Evolutionary conservation across 306 rosid genomes (phyloP).

Genomic region (Styphnolobium japonicum): DNA sequence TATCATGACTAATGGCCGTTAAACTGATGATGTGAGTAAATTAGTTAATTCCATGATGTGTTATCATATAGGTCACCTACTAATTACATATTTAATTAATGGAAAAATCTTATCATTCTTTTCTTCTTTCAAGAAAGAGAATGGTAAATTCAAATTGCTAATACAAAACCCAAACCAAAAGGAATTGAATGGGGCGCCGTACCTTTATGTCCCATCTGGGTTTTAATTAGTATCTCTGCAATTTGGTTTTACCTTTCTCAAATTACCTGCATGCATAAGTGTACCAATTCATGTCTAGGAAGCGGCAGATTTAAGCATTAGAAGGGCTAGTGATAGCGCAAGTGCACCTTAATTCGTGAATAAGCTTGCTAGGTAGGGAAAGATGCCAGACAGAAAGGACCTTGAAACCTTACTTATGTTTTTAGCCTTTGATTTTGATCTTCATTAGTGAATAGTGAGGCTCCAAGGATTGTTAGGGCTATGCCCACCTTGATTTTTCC

Average conservation of each 20-base stretch:
- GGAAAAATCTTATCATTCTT: conserved; percentile 11
- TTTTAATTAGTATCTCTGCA: conserved; percentile 34
- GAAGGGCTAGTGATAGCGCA: not conserved
- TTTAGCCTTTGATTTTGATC: not conserved
- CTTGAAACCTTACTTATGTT: conserved; percentile 13
- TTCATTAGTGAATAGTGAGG: not conserved
- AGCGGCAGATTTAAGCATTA: conserved; percentile 48
- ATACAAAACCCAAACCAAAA: conserved; percentile 33
- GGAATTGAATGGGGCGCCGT: conserved; percentile 45
- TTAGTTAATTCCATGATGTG: conserved; percentile 23
- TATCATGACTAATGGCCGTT: conserved; percentile 27
- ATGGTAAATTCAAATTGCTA: conserved; percentile 32
- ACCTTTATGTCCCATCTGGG: conserved; percentile 61
- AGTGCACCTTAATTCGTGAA: conserved; percentile 14
- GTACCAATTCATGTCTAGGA: conserved; percentile 28
- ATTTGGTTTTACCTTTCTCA: conserved; percentile 20
- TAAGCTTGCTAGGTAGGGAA: conserved; percentile 12
- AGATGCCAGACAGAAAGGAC: conserved; percentile 30
- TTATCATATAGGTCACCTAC: not conserved
- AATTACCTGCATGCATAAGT: conserved; percentile 7
- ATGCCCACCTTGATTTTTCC: not conserved
- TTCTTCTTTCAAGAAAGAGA: conserved; percentile 30
- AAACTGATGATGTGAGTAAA: conserved; percentile 24
- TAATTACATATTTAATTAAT: not conserved
- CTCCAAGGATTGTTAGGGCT: not conserved